Percentiles rank a stretch among this genome's conserved stretches.
These are phyloP conservation scores for Rhizopus delemar DNA, from an alignment of 371 early-diverging fungal species.

Conservation along the genomic window DNA sequence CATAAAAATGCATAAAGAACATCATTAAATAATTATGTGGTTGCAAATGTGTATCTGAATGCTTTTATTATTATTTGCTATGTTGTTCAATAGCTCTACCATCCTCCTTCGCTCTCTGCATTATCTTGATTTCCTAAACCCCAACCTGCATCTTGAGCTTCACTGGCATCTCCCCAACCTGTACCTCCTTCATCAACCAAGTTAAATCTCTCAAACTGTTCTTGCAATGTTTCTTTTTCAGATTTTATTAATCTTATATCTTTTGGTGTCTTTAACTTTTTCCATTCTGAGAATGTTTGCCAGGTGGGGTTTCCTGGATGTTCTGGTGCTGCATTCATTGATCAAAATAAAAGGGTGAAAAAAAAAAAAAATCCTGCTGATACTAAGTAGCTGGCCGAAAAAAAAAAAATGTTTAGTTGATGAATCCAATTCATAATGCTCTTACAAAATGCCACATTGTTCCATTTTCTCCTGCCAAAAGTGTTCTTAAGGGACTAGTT, in stretches of 20 bases:
- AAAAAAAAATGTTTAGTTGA: too few species aligned
- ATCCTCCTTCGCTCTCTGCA: neutral
- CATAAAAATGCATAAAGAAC: constrained; percentile 5
- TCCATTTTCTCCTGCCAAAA: too few species aligned
- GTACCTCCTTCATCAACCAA: constrained; percentile 11
- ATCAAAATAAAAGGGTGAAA: neutral
- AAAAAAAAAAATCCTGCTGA: neutral
- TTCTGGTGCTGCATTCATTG: constrained; percentile 13
- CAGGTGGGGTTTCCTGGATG: constrained; percentile 32
- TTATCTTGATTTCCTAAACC: constrained; percentile 11
- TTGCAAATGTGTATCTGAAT: too few species aligned
- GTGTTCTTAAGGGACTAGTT: too few species aligned
- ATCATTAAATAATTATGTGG: too few species aligned
- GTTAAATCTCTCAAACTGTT: constrained; percentile 19
- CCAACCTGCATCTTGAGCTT: constrained; percentile 25
- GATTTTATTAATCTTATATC: constrained; percentile 9
- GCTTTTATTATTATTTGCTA: too few species aligned
- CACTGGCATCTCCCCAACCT: constrained; percentile 26
- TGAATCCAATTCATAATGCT: too few species aligned
- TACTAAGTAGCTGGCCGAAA: too few species aligned
- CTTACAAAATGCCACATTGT: too few species aligned
- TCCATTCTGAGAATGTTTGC: constrained; percentile 26
- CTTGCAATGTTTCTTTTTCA: constrained; percentile 12
- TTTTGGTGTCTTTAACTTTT: constrained; percentile 10
- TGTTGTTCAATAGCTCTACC: too few species aligned